Base-by-base conservation (phyloP, 345 rosid species). In the Sisymbrium irio region DNA sequence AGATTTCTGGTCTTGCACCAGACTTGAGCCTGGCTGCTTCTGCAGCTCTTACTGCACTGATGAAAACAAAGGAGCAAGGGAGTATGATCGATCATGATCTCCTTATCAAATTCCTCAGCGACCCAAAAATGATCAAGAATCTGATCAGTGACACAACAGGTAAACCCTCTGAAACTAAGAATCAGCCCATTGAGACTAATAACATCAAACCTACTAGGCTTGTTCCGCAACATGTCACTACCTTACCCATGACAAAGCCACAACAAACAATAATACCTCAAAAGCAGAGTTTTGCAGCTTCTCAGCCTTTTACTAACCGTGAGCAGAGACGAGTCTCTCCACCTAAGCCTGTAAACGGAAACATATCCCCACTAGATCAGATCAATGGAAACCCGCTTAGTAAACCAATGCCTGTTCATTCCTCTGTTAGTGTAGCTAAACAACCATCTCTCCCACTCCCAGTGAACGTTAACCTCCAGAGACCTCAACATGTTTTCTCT, bases 81-180 rank as follows among this genome's bases (percentile, higher is more conserved):
- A 72, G 78, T 72, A 22, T 68, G 81, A 69, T 91, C 3, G 96
- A 91, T 76, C 37, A 79, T 19, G 82, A 83, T 47, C 78, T 87
- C 63, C 96, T 91, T 4, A 51, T 83, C 72, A 79, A 82, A 67
- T 63, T 91, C 76, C 82, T 89, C 11, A 72, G 68, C 18, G 77
- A 89, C 77, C 93, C 91, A 0, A 27, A 82, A 66, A 78, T 81
- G 71, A 58, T 86, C 18, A 69, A 84, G 68, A 74, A 81, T 57
- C 45, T 89, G 68, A 73, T 80, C 17, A 18, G 55, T 33, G 65
- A 62, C 54, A 15, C 41, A 42, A 10, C 32, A 22, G 60, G 68
- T 68, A 71, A 54, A 54, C 18, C 83, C 63, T n/a, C 39, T 65
- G 66, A 22, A 74, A 7, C 72, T 27, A 17, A 32, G 46, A 63